These are phyloP conservation scores for Aureobasidium sp. DNA, from an alignment of 2,329 filamentous ascomycete genomes.

Conservation along the genomic window DNA sequence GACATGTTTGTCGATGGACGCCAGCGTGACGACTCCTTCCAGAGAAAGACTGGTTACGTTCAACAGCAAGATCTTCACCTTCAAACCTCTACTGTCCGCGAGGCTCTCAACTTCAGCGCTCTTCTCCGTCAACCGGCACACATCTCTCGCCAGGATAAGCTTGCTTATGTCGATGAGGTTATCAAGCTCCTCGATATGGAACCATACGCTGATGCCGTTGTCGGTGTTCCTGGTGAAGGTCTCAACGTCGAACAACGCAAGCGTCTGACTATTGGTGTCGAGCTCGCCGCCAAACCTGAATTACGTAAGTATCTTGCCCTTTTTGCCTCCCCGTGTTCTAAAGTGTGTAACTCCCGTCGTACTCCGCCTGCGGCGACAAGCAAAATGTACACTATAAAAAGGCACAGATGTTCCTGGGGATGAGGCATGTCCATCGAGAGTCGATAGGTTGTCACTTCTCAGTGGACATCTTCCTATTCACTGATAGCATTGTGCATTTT, in stretches of 20 bases:
- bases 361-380: too few species aligned
- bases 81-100: slow-evolving; percentile 74
- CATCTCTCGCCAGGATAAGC: slow-evolving; percentile 65
- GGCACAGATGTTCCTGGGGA: too few species aligned
- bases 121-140: slow-evolving; percentile 72
- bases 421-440: too few species aligned
- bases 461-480: too few species aligned
- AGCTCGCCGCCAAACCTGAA: slow-evolving; percentile 84
- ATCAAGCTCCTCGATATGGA: slow-evolving; percentile 88
- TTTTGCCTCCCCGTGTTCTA: too few species aligned
- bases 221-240: slow-evolving; percentile 84
- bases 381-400: too few species aligned
- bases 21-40: slow-evolving; percentile 71
- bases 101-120: slow-evolving; percentile 80
- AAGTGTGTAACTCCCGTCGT: too few species aligned
- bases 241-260: slow-evolving; percentile 61
- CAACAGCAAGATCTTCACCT: slow-evolving; percentile 90
- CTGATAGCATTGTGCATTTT: too few species aligned
- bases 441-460: too few species aligned
- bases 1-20: slow-evolving; percentile 77
- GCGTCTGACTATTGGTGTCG: slow-evolving; percentile 89
- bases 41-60: slow-evolving; percentile 85
- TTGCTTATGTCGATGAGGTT: slow-evolving; percentile 81
- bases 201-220: slow-evolving; percentile 79
- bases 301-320: slow-evolving; percentile 33